Base-by-base conservation (phyloP, 768 basidiomycete species). In the Russula virescens region DNA sequence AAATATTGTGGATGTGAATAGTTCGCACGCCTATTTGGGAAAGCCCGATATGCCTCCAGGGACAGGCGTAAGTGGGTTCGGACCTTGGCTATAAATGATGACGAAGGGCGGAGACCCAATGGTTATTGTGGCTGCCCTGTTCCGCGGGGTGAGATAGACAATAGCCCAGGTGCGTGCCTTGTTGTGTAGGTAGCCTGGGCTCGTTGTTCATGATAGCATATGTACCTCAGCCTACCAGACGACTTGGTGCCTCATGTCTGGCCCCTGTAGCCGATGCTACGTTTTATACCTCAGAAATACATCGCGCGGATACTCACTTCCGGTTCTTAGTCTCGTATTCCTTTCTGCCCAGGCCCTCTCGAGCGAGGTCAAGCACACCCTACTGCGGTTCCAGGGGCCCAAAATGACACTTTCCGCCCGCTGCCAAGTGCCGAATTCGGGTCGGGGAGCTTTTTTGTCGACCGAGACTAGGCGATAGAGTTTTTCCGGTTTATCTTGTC, bases 321-420 rank as follows among this genome's bases (percentile, higher is more conserved):
- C 73, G 9, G 84, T 87, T n/a, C 71, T 84, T 85, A 0, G 85
- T 87, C 67, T 85, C 80, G 66, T 85, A 86, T 2, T 75, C 75
- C 68, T 78, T 81, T 51, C 74, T 76, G 0, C 80, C 82, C 13
- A 86, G 66, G 0, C 79, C 56, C 78, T 73, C 65, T 81, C 80
- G 26, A 86, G 68, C 26, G 68, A 69, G 43, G 73, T 71, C 19
- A 85, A 68, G 67, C 86, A 79, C 42, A 84, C 78, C 83, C 82
- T 11, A 84, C 74, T 4, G 75, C 75, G 0, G 76, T 74, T 2
- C 84, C 78, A 2, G 77, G 75, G 0, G 78, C 82, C 83, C 83
- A 87, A 67, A 83, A 81, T 0, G 73, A 75, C 49, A 78, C 75
- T 50, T 80, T 80, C n/a, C 77, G 75, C 1, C 77, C 65, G 8